A percentile compares a stretch with the other conserved stretches of the same genome.
These are phyloP conservation scores for Beta vulgaris DNA, from an alignment of 148 eudicot genomes.

Conservation along the genomic window DNA sequence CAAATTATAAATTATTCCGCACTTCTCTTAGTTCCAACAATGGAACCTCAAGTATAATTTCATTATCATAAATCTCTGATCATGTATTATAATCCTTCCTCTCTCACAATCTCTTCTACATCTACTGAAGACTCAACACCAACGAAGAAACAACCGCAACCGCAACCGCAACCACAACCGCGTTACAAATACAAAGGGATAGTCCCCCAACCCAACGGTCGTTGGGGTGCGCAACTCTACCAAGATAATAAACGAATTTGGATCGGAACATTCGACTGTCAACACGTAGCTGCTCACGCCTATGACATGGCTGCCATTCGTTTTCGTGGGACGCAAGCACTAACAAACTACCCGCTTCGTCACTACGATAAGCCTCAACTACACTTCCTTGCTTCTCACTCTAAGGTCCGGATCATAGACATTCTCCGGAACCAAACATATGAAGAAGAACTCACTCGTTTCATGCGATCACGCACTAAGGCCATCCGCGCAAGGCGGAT, in stretches of 20 bases:
- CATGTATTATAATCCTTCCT: neutral
- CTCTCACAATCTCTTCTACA: neutral
- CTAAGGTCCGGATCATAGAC: constrained; percentile 22
- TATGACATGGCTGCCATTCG: constrained; percentile 40
- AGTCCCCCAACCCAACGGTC: constrained; percentile 40
- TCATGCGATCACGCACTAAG: neutral
- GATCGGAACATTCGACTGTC: constrained; percentile 43
- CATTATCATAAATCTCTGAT: no score
- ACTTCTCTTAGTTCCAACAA: no score
- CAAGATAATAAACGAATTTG: constrained; percentile 35
- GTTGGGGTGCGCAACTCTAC: constrained; percentile 48
- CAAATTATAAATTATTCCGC: no score
- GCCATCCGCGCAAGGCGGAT: neutral
- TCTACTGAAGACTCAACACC: neutral
- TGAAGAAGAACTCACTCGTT: constrained; percentile 12
- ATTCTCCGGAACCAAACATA: constrained; percentile 25
- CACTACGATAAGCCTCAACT: constrained; percentile 22
- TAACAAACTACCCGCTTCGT: constrained; percentile 26
- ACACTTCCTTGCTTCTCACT: constrained; percentile 18
- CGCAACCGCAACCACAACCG: constrained; percentile 7
- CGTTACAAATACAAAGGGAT: constrained; percentile 39
- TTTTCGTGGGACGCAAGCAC: constrained; percentile 29
- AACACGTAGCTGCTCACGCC: constrained; percentile 35
- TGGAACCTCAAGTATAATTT: no score
- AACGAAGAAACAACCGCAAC: neutral